Percentiles rank a stretch among this genome's conserved stretches.
These are phyloP conservation scores for Diutina scorzettiae DNA, from an alignment of 1,139 yeast genomes.

Conservation along the genomic window DNA sequence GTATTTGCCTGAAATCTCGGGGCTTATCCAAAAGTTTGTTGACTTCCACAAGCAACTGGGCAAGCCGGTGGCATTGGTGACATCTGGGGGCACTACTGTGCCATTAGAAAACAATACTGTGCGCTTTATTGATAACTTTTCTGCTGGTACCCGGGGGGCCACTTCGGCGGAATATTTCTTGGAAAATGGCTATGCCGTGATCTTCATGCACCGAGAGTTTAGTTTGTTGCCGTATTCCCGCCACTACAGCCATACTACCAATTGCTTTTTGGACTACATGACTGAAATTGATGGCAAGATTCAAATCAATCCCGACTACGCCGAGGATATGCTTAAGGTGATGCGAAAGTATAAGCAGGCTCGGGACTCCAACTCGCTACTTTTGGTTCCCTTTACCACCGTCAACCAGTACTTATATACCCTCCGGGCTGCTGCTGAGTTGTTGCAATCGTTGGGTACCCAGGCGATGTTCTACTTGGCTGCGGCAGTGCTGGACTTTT, in stretches of 20 bases:
- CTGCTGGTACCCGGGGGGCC: constrained; percentile 97
- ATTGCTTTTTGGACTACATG: constrained; percentile 80
- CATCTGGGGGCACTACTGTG: constrained; percentile 98
- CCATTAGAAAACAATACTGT: constrained; percentile 96
- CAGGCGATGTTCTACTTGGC: constrained; percentile 76
- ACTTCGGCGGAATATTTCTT: constrained; percentile 88
- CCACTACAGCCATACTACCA: constrained; percentile 75
- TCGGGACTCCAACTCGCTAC: constrained; percentile 43
- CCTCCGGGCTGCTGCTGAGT: constrained; percentile 52
- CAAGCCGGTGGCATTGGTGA: constrained; percentile 63
- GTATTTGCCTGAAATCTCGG: constrained; percentile 51
- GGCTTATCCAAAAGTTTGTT: constrained; percentile 49
- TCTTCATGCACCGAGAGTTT: constrained; percentile 85
- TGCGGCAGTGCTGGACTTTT: constrained; percentile 96
- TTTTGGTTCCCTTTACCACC: constrained; percentile 82
- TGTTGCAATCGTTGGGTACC: constrained; percentile 39
- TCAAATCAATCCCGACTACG: constrained; percentile 49
- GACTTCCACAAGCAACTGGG: constrained; percentile 28
- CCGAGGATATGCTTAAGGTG: constrained; percentile 50
- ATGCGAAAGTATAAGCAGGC: constrained; percentile 55
- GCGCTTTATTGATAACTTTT: constrained; percentile 88
- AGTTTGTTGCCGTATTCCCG: constrained; percentile 85
- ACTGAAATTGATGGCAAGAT: constrained; percentile 39
- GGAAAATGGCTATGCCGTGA: constrained; percentile 79
- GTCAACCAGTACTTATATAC: constrained; percentile 90